phyloP scores from a whole-genome alignment of 805 yeast species.

The Ogataea minuta region DNA sequence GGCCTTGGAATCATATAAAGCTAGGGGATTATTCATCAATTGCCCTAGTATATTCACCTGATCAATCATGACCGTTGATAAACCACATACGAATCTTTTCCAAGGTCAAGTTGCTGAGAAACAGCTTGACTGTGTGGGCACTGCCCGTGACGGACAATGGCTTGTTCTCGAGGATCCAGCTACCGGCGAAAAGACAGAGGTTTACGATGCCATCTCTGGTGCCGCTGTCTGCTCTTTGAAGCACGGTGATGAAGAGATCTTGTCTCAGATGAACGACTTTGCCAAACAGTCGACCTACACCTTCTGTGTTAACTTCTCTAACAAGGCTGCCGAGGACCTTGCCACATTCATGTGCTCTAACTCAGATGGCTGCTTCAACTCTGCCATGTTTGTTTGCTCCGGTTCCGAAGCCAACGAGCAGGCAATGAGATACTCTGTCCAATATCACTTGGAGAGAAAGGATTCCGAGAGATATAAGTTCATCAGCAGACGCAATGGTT shows the following conservation, averaged over 20 bases:
- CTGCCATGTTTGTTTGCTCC: slow-evolving; percentile 52
- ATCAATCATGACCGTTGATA: slow-evolving; percentile 17
- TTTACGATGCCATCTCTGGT: slow-evolving; percentile 43
- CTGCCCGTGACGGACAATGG: slow-evolving; percentile 40
- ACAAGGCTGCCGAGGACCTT: slow-evolving; percentile 40
- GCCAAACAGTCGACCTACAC: slow-evolving; percentile 39
- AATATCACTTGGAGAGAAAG: slow-evolving; percentile 42
- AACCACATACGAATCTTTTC: slow-evolving; percentile 36
- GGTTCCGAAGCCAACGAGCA: slow-evolving; percentile 82
- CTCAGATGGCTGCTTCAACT: slow-evolving; percentile 35
- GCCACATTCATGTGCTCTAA: slow-evolving; percentile 40
- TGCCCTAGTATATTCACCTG: too few relatives aligned
- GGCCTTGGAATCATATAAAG: slow-evolving; percentile 1
- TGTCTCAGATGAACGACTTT: slow-evolving; percentile 18
- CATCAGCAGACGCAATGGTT: slow-evolving; percentile 41
- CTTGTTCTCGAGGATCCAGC: slow-evolving; percentile 40
- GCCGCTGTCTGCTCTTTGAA: slow-evolving; percentile 49
- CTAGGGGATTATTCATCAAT: not conserved
- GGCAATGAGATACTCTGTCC: slow-evolving; percentile 63
- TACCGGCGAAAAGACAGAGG: slow-evolving; percentile 33
- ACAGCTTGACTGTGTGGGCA: slow-evolving; percentile 35
- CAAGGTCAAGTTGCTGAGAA: slow-evolving; percentile 39
- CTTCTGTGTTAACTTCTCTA: slow-evolving; percentile 31
- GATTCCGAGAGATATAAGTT: slow-evolving; percentile 38
- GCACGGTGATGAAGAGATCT: slow-evolving; percentile 38